Conservation (phyloP, 345 rosid species). For the Euphorbia tirucalli region DNA sequence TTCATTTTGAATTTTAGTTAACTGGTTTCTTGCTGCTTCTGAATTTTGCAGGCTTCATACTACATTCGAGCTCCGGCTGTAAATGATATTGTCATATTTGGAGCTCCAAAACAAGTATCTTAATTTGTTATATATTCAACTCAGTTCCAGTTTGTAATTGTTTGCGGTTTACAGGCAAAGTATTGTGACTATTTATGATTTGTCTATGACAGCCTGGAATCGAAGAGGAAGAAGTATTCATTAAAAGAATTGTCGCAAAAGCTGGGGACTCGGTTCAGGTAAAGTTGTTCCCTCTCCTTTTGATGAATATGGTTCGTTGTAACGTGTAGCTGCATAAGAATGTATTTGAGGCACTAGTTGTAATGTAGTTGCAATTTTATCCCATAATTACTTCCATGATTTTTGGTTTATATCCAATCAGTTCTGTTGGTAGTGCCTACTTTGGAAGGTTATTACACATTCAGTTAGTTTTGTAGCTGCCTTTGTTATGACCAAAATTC, state of each 20-base stretch:
- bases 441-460: not conserved
- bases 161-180: not conserved
- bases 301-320: not conserved
- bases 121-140: not conserved
- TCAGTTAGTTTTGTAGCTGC: constrained; percentile 8
- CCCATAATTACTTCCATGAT: not conserved
- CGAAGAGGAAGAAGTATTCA: constrained; percentile 28
- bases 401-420: not conserved
- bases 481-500: constrained; percentile 2
- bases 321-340: not conserved
- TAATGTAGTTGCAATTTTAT: not conserved
- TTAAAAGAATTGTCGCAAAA: constrained; percentile 41
- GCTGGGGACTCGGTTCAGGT: constrained; percentile 42
- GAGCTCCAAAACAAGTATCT: constrained; percentile 35
- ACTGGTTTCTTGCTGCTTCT: no score
- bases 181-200: not conserved
- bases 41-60: constrained; percentile 33
- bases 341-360: not conserved
- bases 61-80: constrained; percentile 31
- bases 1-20: not conserved
- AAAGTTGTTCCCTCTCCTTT: not conserved
- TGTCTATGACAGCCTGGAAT: constrained; percentile 22
- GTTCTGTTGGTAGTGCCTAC: not conserved
- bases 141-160: not conserved
- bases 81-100: constrained; percentile 41